Base-by-base conservation (phyloP, 352 stramenopile genomes). In the Phytophthora aleatoria region DNA sequence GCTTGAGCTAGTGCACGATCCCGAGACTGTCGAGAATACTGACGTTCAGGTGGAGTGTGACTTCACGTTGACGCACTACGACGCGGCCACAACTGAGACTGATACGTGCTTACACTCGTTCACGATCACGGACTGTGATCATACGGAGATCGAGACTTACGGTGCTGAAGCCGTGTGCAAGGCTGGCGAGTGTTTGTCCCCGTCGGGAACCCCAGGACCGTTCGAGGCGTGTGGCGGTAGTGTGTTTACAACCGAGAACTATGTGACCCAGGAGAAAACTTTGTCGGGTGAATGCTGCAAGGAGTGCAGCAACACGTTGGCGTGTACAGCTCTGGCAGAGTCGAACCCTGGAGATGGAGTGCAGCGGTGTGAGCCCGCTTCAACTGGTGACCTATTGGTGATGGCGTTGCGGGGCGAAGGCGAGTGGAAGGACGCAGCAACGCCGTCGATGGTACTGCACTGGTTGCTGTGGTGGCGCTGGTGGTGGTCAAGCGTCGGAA, bases 31-130 rank as follows among this genome's bases (percentile, higher is more conserved):
- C 3, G 28, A 52, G 8, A 64, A 52, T 11, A 64, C 61, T 3
- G 45, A 64, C n/a, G 53, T 64, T 10, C 20, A 50, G 5, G 11
- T 64, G n/a, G 31, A 16, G 13, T 69, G 61, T 12, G 39, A 64
- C 10, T 69, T 69, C 24, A 69, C 61, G 20, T 69, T 59, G 24
- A 69, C 53, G 39, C 36, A 64, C 61, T 64, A 36, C 28, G 24
- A 55, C 15, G 26, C n/a, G 7, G 16, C 30, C n/a, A 48, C 38
- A 1, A 48, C 48, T 8, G 39, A 69, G 47, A 12, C 33, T 0
- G 44, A 69, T 44, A 30, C 36, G 12, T 69, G 61, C 13, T 16
- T 31, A 0, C 33, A 69, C 39, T 36, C 11, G 15, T 69, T 69
- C 39, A 47, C 48, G 15, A 45, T 69, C 10, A 60, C 45, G 5